Conservation (phyloP, 1,284 basidiomycete genomes). For the Rhodotorula mucilaginosa region DNA sequence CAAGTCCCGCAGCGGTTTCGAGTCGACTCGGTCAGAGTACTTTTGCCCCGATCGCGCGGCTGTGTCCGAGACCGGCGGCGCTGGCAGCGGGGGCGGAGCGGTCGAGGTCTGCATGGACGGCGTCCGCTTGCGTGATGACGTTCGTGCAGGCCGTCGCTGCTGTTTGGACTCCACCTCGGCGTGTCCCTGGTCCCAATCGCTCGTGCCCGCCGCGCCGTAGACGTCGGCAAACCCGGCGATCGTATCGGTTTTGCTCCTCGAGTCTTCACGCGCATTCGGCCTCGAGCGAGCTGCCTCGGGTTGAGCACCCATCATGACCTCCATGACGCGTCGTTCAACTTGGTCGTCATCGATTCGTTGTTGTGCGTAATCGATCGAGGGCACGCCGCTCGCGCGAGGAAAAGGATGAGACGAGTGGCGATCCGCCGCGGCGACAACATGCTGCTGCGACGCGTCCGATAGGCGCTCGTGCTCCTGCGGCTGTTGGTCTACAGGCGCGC, state of each 20-base stretch:
- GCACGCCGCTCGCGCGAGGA: constrained; percentile 10
- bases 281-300: background rate
- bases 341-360: constrained; percentile 4
- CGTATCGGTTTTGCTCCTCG: constrained; percentile 30
- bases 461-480: background rate
- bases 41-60: background rate
- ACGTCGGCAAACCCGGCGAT: constrained; percentile 26
- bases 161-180: background rate
- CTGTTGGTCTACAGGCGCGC: background rate
- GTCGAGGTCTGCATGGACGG: background rate
- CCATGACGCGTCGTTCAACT: constrained; percentile 21
- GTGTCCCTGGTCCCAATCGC: background rate
- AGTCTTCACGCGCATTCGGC: background rate
- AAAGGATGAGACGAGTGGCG: background rate
- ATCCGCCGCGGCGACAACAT: background rate
- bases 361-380: background rate
- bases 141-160: background rate
- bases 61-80: background rate
- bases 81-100: constrained; percentile 12
- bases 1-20: constrained; percentile 34
- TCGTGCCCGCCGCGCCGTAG: constrained; percentile 20
- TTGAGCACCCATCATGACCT: constrained; percentile 16
- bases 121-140: background rate
- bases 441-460: constrained; percentile 9
- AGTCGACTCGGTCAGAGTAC: constrained; percentile 32